A percentile compares a stretch with the other conserved stretches of the same genome.
phyloP scores from a whole-genome alignment of 352 stramenopile species.

The Peronospora destructor region DNA sequence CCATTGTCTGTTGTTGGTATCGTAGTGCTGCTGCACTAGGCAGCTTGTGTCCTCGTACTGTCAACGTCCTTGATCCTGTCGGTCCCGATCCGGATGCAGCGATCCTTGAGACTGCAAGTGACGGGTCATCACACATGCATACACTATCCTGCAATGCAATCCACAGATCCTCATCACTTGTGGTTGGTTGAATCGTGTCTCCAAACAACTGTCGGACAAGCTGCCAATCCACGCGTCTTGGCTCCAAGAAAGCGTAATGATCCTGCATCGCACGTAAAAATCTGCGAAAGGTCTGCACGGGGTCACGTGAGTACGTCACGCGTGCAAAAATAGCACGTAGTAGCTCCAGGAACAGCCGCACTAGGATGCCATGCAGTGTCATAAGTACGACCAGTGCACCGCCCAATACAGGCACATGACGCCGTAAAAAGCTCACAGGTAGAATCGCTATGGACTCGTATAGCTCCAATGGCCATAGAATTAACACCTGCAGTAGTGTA shows the following conservation, averaged over 20 bases:
- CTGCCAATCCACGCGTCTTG: slow-evolving; percentile 48
- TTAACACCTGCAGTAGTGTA: slow-evolving; percentile 40
- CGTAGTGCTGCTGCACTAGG: slow-evolving; percentile 22
- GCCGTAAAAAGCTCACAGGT: slow-evolving; percentile 64
- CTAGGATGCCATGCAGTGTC: slow-evolving; percentile 63
- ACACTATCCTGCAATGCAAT: slow-evolving; percentile 71
- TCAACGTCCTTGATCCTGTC: slow-evolving; percentile 18
- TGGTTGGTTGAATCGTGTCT: slow-evolving; percentile 46
- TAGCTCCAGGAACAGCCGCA: slow-evolving; percentile 59
- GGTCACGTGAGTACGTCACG: slow-evolving; percentile 57
- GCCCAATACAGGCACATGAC: slow-evolving; percentile 65
- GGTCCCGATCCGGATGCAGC: slow-evolving; percentile 5
- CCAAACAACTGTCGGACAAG: slow-evolving; percentile 70
- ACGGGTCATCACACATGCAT: slow-evolving; percentile 60
- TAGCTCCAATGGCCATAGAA: slow-evolving; percentile 62
- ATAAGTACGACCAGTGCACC: slow-evolving; percentile 73
- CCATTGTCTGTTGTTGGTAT: slow-evolving; percentile 36
- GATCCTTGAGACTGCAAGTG: slow-evolving; percentile 40
- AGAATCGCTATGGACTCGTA: slow-evolving; percentile 74
- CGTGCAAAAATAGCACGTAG: slow-evolving; percentile 60
- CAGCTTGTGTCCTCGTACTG: slow-evolving; percentile 31
- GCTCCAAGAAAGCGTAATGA: slow-evolving; percentile 56
- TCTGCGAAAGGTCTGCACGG: slow-evolving; percentile 58
- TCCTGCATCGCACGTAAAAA: slow-evolving; percentile 71
- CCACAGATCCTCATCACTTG: slow-evolving; percentile 76